These are phyloP conservation scores for Capillidium rhysosporum DNA, from an alignment of 371 early-diverging fungal genomes.

Conservation along the genomic window DNA sequence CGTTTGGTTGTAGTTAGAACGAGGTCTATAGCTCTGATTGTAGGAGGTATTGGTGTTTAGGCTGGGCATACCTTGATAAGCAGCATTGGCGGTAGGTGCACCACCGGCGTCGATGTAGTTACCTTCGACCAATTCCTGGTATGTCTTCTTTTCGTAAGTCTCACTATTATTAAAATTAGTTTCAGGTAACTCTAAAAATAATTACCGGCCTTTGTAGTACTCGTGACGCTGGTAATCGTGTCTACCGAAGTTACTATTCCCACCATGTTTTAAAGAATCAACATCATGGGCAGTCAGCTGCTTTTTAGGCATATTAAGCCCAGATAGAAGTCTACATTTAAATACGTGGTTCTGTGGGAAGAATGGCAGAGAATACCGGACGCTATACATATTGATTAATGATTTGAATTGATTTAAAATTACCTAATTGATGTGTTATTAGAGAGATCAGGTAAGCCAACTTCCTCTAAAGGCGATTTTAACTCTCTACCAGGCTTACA, in stretches of 20 bases:
- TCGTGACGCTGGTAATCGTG: constrained; percentile 3
- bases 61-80: neutral
- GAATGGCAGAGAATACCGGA: neutral
- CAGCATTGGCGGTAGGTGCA: neutral
- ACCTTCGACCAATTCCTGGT: neutral
- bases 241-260: neutral
- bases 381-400: neutral
- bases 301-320: neutral
- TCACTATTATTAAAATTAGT: no score
- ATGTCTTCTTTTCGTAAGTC: neutral
- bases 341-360: neutral
- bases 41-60: neutral
- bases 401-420: neutral
- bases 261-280: neutral
- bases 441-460: constrained; percentile 30
- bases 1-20: neutral
- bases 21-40: neutral
- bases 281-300: neutral
- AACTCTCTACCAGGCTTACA: constrained; percentile 52
- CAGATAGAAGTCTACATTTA: neutral
- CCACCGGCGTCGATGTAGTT: neutral
- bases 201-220: neutral
- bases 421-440: constrained; percentile 32
- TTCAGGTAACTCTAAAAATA: no score
- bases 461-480: constrained; percentile 36